Base-by-base conservation (phyloP, 768 basidiomycete species). In the Hypholoma fasciculare region DNA sequence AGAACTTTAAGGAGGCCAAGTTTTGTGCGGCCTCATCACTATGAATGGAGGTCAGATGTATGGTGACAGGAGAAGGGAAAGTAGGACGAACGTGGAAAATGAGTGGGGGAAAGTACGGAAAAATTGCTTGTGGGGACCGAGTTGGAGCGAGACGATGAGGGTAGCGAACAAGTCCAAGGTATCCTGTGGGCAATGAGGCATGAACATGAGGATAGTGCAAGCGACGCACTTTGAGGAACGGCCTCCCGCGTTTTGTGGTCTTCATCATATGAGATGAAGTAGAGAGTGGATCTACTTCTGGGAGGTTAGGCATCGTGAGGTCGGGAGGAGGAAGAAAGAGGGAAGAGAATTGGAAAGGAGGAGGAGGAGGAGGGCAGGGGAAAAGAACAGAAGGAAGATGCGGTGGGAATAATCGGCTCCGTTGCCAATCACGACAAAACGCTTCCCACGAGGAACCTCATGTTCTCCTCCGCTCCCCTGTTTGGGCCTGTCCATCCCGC, bases 121-220 rank as follows among this genome's bases (percentile, higher is more conserved):
- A 78, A 97, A 98, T 67, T 96, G 94, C 63, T 96, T 92, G 74
- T 98, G 94, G 12, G 87, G 87, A 17, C 83, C 81, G 44, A 99
- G 84, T 67, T 94, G 86, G 17, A 99, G 84, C 40, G 95, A 97
- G 42, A 98, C 94, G 68, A 99, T 81, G 66, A 99, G 84, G 20
- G 97, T 99, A 39, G 97, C 95, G 68, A 97, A 98, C 38, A 99
- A 87, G 77, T 99, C 97, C 63, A 98, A 89, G 43, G 95, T 97
- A 74, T 99, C 97, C 97, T 99, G 26, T 27, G 56, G 49, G 36
- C 23, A 38, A 53, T 57, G 37, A 52, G 52, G 51, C 42, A 49
- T n/a, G 61, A 55, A 48, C 60, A 56, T 51, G 44, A 52, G 43
- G 42, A 40, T 54, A 51, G 56, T 57, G 61, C 37, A 16, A 62